phyloP scores from a whole-genome alignment of 139 green algal species.

The Chlamydomonas sphaeroides region DNA sequence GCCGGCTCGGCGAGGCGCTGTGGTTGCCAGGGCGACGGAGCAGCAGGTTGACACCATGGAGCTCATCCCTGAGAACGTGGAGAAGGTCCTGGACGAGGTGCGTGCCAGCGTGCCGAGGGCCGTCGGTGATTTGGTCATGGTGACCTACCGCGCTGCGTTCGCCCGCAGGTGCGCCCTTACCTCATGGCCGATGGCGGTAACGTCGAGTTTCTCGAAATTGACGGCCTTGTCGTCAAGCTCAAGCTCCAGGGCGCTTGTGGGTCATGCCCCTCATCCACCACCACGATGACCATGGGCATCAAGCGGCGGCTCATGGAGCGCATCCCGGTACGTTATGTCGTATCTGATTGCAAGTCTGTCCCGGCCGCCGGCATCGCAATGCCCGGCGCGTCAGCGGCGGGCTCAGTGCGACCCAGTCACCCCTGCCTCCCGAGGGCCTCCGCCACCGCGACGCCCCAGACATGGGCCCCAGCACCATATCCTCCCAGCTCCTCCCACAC shows the following conservation, averaged over 20 bases:
- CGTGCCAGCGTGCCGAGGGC: background rate
- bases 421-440: no score
- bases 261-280: slow-evolving; percentile 89
- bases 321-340: slow-evolving; percentile 93
- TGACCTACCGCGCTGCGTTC: background rate
- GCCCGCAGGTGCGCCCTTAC: slow-evolving; percentile 90
- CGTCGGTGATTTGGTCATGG: background rate
- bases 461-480: no score
- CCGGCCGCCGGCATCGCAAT: no score
- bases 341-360: no score
- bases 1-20: no score
- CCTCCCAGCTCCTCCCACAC: no score
- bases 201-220: slow-evolving; percentile 98
- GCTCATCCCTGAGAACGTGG: slow-evolving; percentile 98
- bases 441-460: no score
- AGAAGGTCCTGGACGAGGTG: slow-evolving; percentile 97
- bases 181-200: slow-evolving; percentile 98
- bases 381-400: no score
- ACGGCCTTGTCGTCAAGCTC: slow-evolving; percentile 93
- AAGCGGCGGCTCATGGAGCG: slow-evolving; percentile 94
- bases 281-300: slow-evolving; percentile 99
- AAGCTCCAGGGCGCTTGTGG: slow-evolving; percentile 94
- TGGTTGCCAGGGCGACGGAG: no score
- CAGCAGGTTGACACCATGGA: slow-evolving; percentile 76
- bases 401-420: no score